Percentiles rank a stretch among this genome's conserved stretches.
These are phyloP conservation scores for Xylaria nigripes DNA, from an alignment of 495 filamentous ascomycete species.

Conservation along the genomic window DNA sequence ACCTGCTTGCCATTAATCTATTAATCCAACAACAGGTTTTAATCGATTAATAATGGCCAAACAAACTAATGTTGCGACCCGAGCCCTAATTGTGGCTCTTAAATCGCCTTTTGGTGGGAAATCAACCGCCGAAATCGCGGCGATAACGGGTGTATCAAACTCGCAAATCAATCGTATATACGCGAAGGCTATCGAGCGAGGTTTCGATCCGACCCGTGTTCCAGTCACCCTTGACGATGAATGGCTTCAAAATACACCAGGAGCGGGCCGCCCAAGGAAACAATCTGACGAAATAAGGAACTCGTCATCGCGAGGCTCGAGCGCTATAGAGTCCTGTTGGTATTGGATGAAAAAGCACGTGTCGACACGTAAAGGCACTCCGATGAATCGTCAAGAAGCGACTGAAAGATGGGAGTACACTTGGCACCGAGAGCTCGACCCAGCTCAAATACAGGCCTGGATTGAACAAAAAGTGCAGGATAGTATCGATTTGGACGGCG, in stretches of 20 bases:
- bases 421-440: not conserved
- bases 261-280: not conserved
- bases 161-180: not conserved
- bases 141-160: not conserved
- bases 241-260: not conserved
- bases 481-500: not conserved
- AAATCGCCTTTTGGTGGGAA: not conserved
- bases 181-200: not conserved
- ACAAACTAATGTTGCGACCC: not conserved
- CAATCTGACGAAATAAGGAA: not conserved
- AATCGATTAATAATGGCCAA: not conserved
- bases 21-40: not conserved
- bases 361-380: not conserved
- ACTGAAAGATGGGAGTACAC: not conserved
- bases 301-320: not conserved
- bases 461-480: not conserved
- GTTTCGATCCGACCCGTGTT: not conserved
- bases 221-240: not conserved
- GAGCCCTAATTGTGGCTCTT: not conserved
- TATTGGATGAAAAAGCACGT: not conserved
- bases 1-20: too few relatives aligned
- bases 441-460: not conserved
- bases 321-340: not conserved
- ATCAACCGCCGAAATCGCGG: not conserved
- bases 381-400: not conserved